These are phyloP conservation scores for Neospermospora avenae DNA, from an alignment of 2,329 filamentous ascomycete genomes.

Conservation along the genomic window DNA sequence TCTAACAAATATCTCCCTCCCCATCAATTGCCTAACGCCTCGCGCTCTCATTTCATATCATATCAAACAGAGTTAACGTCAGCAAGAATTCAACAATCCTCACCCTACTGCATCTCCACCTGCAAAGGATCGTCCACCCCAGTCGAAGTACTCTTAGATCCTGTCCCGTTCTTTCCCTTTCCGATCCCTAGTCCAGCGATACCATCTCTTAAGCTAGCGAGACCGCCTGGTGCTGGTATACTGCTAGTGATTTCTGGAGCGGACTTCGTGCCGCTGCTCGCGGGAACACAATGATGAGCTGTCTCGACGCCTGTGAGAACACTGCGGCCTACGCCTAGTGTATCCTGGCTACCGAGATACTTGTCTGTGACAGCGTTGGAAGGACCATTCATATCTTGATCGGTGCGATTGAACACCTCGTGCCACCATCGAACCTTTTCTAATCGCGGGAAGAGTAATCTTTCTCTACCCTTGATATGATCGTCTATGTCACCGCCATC, in stretches of 20 bases:
- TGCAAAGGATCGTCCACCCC: constrained; percentile 40
- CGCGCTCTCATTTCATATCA: not conserved
- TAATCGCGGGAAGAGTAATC: constrained; percentile 75
- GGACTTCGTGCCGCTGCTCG: constrained; percentile 25
- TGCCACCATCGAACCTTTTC: constrained; percentile 91
- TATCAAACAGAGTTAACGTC: no score
- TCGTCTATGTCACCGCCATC: constrained; percentile 70
- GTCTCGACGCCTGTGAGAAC: constrained; percentile 32
- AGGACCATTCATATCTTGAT: constrained; percentile 87
- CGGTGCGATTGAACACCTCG: constrained; percentile 78
- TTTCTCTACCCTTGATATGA: constrained; percentile 72
- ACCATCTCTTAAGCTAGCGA: constrained; percentile 43
- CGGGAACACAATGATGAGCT: constrained; percentile 20
- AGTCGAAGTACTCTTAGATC: constrained; percentile 29
- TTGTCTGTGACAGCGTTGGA: constrained; percentile 47
- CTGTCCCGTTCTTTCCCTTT: constrained; percentile 30
- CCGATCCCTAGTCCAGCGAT: constrained; percentile 44
- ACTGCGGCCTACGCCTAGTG: constrained; percentile 7
- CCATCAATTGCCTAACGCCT: not conserved
- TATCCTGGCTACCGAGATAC: constrained; percentile 24
- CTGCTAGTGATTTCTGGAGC: constrained; percentile 27
- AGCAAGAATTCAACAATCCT: constrained; percentile 6
- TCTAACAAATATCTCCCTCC: not conserved
- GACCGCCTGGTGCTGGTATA: constrained; percentile 29
- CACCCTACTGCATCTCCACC: constrained; percentile 47